These are phyloP conservation scores for Cladophialophora yegresii DNA, from an alignment of 2,329 filamentous ascomycete species.

Conservation along the genomic window DNA sequence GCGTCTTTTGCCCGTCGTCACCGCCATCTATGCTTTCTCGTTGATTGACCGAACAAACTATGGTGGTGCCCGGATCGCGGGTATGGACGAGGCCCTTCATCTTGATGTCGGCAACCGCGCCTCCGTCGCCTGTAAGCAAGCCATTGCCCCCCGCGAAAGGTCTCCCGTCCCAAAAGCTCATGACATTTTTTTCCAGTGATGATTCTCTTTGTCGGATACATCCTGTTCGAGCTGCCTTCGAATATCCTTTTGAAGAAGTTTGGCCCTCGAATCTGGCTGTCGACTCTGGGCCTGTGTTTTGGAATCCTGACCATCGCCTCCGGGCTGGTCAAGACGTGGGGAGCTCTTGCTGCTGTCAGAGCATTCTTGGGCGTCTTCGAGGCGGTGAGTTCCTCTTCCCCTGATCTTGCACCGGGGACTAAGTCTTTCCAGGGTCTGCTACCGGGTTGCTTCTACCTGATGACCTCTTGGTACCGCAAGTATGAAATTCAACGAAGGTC, in stretches of 20 bases:
- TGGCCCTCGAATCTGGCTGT: conserved; percentile 25
- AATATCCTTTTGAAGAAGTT: conserved; percentile 48
- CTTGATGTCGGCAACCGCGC: conserved; percentile 37
- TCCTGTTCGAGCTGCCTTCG: conserved; percentile 65
- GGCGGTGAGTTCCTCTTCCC: conserved; percentile 52
- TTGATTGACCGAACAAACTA: conserved; percentile 30
- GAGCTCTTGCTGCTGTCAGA: conserved; percentile 36
- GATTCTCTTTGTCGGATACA: conserved; percentile 69
- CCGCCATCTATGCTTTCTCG: conserved; percentile 28
- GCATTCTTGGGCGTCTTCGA: conserved; percentile 40
- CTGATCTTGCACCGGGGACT: conserved; percentile 20
- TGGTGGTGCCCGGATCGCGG: conserved; percentile 39
- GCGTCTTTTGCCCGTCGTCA: conserved; percentile 39
- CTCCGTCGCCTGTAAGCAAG: conserved; percentile 29
- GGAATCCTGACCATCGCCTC: conserved; percentile 42
- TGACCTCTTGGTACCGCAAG: conserved; percentile 58
- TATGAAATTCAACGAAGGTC: conserved; percentile 42
- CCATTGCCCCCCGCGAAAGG: neutral
- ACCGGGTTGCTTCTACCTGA: conserved; percentile 48
- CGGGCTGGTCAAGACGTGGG: conserved; percentile 39
- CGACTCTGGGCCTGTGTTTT: conserved; percentile 16
- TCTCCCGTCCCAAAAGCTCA: neutral
- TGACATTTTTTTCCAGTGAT: conserved; percentile 53
- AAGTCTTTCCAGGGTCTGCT: conserved; percentile 42
- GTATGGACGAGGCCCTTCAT: conserved; percentile 39